phyloP scores from a whole-genome alignment of 2,329 filamentous ascomycete genomes.

The Pseudocercospora macadamiae region DNA sequence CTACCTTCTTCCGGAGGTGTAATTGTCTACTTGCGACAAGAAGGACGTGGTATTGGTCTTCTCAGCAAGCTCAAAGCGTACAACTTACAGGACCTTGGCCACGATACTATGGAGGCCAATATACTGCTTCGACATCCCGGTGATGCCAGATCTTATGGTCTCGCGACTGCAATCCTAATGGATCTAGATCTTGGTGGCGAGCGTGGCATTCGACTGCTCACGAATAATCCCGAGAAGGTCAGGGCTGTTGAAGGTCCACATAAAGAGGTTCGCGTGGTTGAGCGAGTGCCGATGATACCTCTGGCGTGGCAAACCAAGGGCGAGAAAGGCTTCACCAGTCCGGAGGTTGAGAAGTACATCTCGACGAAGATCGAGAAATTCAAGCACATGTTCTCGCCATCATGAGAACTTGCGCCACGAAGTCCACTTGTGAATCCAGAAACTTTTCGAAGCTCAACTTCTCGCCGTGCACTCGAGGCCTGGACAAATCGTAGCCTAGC shows the following conservation, averaged over 20 bases:
- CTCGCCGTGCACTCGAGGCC: too few species aligned
- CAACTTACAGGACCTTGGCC: slow-evolving; percentile 93
- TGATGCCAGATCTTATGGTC: slow-evolving; percentile 89
- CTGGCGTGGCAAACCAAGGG: slow-evolving; percentile 83
- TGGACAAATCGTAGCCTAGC: too few species aligned
- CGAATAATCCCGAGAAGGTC: slow-evolving; percentile 98
- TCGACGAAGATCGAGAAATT: slow-evolving; percentile 75
- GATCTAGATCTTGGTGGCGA: slow-evolving; percentile 76
- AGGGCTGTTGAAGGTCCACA: slow-evolving; percentile 90
- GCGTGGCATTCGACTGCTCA: slow-evolving; percentile 76
- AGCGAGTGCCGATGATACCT: slow-evolving; percentile 93
- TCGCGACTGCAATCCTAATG: slow-evolving; percentile 92
- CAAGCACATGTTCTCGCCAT: slow-evolving; percentile 51
- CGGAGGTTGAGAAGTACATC: slow-evolving; percentile 91
- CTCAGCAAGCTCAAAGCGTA: slow-evolving; percentile 97
- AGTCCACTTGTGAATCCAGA: too few species aligned
- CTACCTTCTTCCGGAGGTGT: slow-evolving; percentile 70
- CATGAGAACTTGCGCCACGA: too few species aligned
- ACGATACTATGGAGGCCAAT: slow-evolving; percentile 97
- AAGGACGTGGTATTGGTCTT: slow-evolving; percentile 92
- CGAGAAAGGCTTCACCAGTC: slow-evolving; percentile 77
- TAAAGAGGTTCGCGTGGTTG: slow-evolving; percentile 81
- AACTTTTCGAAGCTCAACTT: too few species aligned
- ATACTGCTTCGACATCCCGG: slow-evolving; percentile 87
- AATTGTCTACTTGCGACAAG: slow-evolving; percentile 93